These are phyloP conservation scores for Picea engelmannii DNA, from an alignment of 83 land plant species.

Conservation along the genomic window DNA sequence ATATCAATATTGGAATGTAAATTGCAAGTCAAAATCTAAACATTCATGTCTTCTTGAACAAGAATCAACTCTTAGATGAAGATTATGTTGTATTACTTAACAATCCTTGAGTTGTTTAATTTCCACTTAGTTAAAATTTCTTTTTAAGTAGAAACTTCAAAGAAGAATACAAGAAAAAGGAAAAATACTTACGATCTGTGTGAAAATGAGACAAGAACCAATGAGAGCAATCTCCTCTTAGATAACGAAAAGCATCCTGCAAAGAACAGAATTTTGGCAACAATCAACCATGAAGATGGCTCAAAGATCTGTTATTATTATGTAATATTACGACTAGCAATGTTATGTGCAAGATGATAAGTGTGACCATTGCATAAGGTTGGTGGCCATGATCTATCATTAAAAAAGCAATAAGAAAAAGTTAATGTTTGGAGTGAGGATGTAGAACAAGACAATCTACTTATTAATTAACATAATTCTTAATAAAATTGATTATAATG, in stretches of 20 bases:
- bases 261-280: not conserved
- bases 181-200: conserved; percentile 80
- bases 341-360: not conserved
- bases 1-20: not conserved
- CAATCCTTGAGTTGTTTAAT: not conserved
- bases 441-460: too few species aligned
- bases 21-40: not conserved
- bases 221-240: conserved; percentile 81
- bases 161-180: conserved; percentile 13
- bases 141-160: not conserved
- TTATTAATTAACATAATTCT: too few species aligned
- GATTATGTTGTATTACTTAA: not conserved
- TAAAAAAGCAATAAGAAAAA: not conserved
- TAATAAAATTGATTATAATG: too few species aligned
- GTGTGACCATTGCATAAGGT: not conserved
- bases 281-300: not conserved
- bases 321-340: not conserved
- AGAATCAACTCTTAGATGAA: not conserved
- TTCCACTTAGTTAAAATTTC: not conserved
- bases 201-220: conserved; percentile 99
- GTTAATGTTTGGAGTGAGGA: not conserved
- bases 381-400: not conserved
- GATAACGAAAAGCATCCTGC: conserved; percentile 92
- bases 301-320: not conserved
- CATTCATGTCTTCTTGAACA: not conserved